Conservation (phyloP, 169 alveolate genomes). For the Babesia microti region DNA sequence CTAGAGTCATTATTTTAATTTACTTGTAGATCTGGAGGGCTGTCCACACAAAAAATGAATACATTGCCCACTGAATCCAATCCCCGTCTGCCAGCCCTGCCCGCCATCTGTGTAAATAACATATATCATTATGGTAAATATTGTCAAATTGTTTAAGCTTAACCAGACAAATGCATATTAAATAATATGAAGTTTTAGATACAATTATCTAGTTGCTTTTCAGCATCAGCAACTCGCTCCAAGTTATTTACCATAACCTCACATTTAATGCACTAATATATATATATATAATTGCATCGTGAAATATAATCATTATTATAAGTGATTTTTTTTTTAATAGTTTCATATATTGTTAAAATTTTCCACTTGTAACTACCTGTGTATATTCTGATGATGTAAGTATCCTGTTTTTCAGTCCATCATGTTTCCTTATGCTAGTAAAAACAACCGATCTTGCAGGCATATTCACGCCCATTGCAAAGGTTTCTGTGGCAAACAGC, state of each 20-base stretch:
- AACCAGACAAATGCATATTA: slow-evolving; percentile 5
- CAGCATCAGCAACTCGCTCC: slow-evolving; percentile 2
- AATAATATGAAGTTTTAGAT: background rate
- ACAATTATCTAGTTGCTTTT: background rate
- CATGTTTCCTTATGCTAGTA: slow-evolving; percentile 82
- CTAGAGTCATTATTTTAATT: too few relatives aligned
- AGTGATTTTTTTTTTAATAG: background rate
- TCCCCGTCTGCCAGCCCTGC: slow-evolving; percentile 99
- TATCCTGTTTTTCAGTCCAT: slow-evolving; percentile 75
- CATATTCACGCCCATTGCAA: slow-evolving; percentile 99
- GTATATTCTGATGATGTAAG: slow-evolving; percentile 94
- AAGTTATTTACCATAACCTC: too few relatives aligned
- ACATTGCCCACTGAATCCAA: slow-evolving; percentile 91
- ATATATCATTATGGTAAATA: background rate
- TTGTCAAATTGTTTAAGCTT: slow-evolving; percentile 1
- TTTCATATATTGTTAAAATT: background rate
- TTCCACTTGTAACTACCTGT: slow-evolving; percentile 43
- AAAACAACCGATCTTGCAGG: slow-evolving; percentile 97
- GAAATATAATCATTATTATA: background rate
- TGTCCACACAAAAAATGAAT: slow-evolving; percentile 74
- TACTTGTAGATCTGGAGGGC: slow-evolving; percentile 74
- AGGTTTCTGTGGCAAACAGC: slow-evolving; percentile 96
- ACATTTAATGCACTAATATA: too few relatives aligned
- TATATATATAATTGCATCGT: background rate
- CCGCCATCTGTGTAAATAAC: slow-evolving; percentile 82